phyloP scores from a whole-genome alignment of 331 rosid species.

The Pyracantha coccinea region DNA sequence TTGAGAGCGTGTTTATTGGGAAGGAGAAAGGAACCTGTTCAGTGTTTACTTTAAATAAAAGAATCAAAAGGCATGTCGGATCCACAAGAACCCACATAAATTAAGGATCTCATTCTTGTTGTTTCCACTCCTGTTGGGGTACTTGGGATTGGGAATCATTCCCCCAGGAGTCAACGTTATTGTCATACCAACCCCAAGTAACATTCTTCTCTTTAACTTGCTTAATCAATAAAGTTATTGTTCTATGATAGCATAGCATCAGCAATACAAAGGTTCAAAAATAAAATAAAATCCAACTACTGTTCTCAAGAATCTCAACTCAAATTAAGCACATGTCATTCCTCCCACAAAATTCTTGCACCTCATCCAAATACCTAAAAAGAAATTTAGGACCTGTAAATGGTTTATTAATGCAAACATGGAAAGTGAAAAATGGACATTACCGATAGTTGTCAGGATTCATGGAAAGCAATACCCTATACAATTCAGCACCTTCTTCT shows the following conservation, averaged over 20 bases:
- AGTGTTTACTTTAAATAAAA: too few species aligned
- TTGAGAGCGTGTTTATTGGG: not conserved
- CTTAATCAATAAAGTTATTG: not conserved
- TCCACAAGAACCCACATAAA: too few species aligned
- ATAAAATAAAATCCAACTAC: not conserved
- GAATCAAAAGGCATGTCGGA: too few species aligned
- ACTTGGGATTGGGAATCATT: not conserved
- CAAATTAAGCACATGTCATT: not conserved
- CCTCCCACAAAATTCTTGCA: not conserved
- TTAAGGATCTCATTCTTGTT: not conserved
- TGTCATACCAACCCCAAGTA: not conserved
- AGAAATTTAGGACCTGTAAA: not conserved
- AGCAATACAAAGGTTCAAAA: not conserved
- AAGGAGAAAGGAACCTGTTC: not conserved
- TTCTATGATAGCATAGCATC: not conserved
- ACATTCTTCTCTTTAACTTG: not conserved
- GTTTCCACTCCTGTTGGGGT: not conserved
- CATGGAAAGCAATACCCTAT: slow-evolving; percentile 64
- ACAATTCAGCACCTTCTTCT: slow-evolving; percentile 60
- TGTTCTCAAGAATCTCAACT: not conserved
- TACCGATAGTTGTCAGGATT: slow-evolving; percentile 97
- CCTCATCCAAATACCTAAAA: not conserved
- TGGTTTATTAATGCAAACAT: not conserved
- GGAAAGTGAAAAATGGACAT: not conserved
- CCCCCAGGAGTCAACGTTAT: not conserved